Evolutionary conservation across 2,329 filamentous ascomycete species (phyloP).

Genomic region (Alternaria brassicicola): DNA sequence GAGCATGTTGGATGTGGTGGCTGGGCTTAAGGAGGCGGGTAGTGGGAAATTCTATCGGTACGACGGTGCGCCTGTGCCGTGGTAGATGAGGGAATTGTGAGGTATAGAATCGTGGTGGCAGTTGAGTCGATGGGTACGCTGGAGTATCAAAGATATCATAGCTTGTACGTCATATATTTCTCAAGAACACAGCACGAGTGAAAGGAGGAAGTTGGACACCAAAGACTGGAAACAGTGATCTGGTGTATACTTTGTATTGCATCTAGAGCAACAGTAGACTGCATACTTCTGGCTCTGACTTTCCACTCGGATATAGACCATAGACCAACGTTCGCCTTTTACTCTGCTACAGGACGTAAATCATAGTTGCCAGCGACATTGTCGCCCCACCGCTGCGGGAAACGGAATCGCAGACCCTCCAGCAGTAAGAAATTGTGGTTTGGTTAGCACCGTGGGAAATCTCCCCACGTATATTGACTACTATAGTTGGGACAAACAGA

Average conservation of each 20-base stretch:
- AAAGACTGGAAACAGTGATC: not conserved
- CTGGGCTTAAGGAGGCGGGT: slow-evolving; percentile 39
- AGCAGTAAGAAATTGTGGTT: not conserved
- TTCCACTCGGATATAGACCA: not conserved
- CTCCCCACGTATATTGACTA: not conserved
- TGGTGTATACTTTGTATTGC: not conserved
- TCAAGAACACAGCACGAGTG: not conserved
- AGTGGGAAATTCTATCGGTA: slow-evolving; percentile 49
- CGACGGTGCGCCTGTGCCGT: slow-evolving; percentile 45
- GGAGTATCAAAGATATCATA: not conserved
- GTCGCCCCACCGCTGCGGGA: slow-evolving; percentile 24
- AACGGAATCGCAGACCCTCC: slow-evolving; percentile 17
- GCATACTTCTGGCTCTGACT: not conserved
- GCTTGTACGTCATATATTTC: not conserved
- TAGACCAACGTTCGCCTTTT: not conserved
- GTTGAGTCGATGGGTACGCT: not conserved
- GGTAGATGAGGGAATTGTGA: slow-evolving; percentile 23
- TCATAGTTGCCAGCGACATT: slow-evolving; percentile 22
- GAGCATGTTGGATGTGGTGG: slow-evolving; percentile 48
- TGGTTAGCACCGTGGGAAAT: not conserved
- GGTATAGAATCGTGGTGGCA: not conserved
- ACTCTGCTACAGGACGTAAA: slow-evolving; percentile 18
- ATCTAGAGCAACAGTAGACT: not conserved
- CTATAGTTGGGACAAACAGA: not conserved
- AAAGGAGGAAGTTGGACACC: not conserved